Base-by-base conservation (phyloP, 441 rosid genomes). In the Eugenia klotzschiana region DNA sequence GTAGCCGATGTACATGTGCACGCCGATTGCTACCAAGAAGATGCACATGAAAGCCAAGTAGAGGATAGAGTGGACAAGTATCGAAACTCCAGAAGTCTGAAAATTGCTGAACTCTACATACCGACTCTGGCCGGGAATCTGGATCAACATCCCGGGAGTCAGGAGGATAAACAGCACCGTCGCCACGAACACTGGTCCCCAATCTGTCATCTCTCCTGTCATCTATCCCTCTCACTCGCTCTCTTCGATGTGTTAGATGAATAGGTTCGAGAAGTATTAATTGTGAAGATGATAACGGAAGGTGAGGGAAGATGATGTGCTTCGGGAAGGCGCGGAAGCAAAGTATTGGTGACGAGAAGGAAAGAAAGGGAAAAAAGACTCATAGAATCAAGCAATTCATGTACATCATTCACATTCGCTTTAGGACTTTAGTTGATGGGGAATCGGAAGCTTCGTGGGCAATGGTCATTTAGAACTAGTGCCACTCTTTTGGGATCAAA, bases 61-160 rank as follows among this genome's bases (percentile, higher is more conserved):
- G 79, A 97, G 54, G 5, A 94, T 81, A 25, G 98, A 84, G 84
- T 97, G 99, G 85, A 95, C 93, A 86, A 95, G 89, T 56, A 95
- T 91, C 23, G 99, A 95, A 73, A 87, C 88, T 79, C 98, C 98
- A 85, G 98, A 94, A 1, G 98, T 95, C 82, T 97, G 95, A 84
- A 95, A 94, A 85, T 94, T 95, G 50, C 98, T 92, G 72, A 95
- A 97, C 90, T 95, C 98, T 2, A 95, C 84, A 83, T 69, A 87
- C 37, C 90, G 84, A 29, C 82, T 83, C 13, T 80, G 89, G 5
- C 98, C 97, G 1, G 98, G 99, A 23, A 95, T 10, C 89, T 97
- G 98, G 85, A 95, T 64, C 86, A 97, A 93, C 79, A 95, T 82
- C 25, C 99, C 98, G 1, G 98, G 98, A 8, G 96, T 92, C 27